These are phyloP conservation scores for Leccinum imitatum DNA, from an alignment of 768 basidiomycete genomes.

Conservation along the genomic window DNA sequence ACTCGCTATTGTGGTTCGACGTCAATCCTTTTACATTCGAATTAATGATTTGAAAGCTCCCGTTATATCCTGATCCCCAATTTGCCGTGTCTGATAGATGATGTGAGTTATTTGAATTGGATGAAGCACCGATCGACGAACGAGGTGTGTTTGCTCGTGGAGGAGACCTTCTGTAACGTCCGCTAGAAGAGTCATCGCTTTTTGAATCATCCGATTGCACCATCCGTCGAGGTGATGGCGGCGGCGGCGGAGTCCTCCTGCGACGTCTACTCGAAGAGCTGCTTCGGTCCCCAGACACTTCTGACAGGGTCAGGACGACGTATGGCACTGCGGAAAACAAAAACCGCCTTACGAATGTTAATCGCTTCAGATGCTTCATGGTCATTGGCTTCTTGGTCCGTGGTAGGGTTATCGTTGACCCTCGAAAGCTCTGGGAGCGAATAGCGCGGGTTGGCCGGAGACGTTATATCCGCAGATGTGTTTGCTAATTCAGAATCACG, in stretches of 20 bases:
- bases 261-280: neutral
- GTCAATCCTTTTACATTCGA: slow-evolving; percentile 5
- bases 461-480: neutral
- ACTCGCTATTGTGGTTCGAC: slow-evolving; percentile 3
- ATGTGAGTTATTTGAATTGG: neutral
- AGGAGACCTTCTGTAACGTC: too few species aligned
- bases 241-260: slow-evolving; percentile 2
- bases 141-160: neutral
- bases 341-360: slow-evolving; percentile 3
- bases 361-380: neutral
- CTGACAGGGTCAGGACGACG: slow-evolving; percentile 5
- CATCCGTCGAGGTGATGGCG: neutral
- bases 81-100: neutral
- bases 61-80: neutral
- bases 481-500: neutral
- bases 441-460: neutral
- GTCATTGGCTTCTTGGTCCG: neutral
- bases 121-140: neutral
- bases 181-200: too few species aligned
- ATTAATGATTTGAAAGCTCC: neutral
- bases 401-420: neutral
- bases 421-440: neutral
- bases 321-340: neutral
- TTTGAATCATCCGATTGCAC: neutral
- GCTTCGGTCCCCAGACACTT: neutral